A percentile compares a stretch with the other conserved stretches of the same genome.
phyloP scores from a whole-genome alignment of 2,329 filamentous ascomycete species.

The Penicillium capsulatum region DNA sequence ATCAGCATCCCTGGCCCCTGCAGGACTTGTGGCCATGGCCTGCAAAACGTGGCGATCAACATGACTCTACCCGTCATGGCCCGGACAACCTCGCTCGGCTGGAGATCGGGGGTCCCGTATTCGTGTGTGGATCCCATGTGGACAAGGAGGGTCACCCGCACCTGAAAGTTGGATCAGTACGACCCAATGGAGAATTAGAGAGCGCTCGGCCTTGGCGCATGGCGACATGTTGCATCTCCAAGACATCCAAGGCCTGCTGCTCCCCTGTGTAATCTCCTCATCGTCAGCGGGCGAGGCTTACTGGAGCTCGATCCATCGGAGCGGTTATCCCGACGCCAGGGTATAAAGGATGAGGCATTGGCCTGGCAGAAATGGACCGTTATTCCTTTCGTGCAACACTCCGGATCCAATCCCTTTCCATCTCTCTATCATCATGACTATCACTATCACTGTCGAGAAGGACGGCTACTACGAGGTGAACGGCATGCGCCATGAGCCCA shows the following conservation, averaged over 20 bases:
- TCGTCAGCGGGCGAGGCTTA: neutral
- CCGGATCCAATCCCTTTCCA: neutral
- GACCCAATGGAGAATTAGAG: conserved; percentile 14
- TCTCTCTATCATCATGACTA: conserved; percentile 23
- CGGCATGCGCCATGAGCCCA: conserved; percentile 26
- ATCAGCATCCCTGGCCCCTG: no score
- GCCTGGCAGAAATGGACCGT: neutral
- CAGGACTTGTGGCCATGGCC: no score
- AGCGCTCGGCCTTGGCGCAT: conserved; percentile 16
- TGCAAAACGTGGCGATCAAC: no score
- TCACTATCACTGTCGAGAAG: conserved; percentile 33
- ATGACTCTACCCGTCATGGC: no score
- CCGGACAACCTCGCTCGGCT: no score
- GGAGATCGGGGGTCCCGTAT: no score
- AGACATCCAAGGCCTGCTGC: conserved; percentile 9
- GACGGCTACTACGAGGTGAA: conserved; percentile 33
- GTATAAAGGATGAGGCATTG: conserved; percentile 7
- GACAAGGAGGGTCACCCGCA: conserved; percentile 6
- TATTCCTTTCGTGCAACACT: conserved; percentile 1
- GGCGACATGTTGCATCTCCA: conserved; percentile 22
- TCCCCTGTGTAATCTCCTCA: conserved; percentile 4
- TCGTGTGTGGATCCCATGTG: no score
- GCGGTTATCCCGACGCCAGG: neutral
- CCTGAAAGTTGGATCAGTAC: conserved; percentile 12
- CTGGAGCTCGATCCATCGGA: neutral